Base-by-base conservation (phyloP, 495 filamentous ascomycete genomes). In the Alectoria sarmentosa region DNA sequence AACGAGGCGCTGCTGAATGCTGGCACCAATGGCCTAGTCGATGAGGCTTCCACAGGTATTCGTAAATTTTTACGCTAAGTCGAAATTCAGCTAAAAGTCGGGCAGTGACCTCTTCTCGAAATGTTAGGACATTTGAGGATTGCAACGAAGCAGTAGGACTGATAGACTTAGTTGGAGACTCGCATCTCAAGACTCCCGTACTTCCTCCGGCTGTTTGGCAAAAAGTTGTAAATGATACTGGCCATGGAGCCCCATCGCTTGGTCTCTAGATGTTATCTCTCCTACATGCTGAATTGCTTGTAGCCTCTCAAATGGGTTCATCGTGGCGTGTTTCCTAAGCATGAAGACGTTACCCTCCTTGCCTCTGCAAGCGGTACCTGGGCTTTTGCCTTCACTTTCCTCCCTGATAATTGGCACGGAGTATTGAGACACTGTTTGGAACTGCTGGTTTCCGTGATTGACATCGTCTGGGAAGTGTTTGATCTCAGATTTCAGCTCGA, bases 241-340 rank as follows among this genome's bases (percentile, higher is more conserved):
- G 38, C 38, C 14, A 37, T 58, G 62, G 15, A 64, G 52, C 32
- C 56, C 41, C 37, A 34, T 56, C n/a, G 52, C 62, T 36, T 58
- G 17, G 14, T 58, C 39, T 37, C 39, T 64, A 32, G 62, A 56
- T 38, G 62, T 55, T 23, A 28, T 14, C 32, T 21, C 15, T 41
- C 32, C 36, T 26, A n/a, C 14, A 30, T 21, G 13, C 21, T 52
- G 17, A 28, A 39, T 48, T 5, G 15, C 19, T 48, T 55, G 6
- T 9, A 34, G 44, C n/a, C 48, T 49, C 23, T 49, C 38, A 26
- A 23, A 57, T 46, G 62, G 39, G 11, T 21, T 46, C n/a, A 21
- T 32, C 2, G 23, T 44, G 26, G 15, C 4, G 23, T 60, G 58
- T 44, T 13, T 60, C 39, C 42, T 44, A 4, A 46, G 2, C 26